Percentiles rank a stretch among this genome's conserved stretches.
Evolutionary conservation across 345 rosid genomes (phyloP).

Genomic region (Eucalyptus melliodora): DNA sequence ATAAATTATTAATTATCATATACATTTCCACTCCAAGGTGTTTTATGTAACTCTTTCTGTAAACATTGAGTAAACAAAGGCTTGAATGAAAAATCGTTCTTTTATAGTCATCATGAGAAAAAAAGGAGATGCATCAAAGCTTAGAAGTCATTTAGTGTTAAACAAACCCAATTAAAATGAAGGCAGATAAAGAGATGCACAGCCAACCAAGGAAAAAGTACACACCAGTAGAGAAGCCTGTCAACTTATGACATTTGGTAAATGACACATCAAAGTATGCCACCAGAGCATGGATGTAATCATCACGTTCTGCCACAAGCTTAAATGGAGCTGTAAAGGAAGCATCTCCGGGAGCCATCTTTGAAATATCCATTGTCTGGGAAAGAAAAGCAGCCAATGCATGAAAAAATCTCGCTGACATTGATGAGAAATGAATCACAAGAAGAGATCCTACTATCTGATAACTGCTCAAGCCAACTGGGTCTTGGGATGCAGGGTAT

Average conservation of each 20-base stretch:
- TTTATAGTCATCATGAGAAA: neutral
- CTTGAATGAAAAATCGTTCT: neutral
- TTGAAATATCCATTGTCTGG: conserved; percentile 97
- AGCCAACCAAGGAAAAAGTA: neutral
- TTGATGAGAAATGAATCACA: neutral
- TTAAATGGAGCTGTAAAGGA: conserved; percentile 91
- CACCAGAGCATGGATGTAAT: conserved; percentile 93
- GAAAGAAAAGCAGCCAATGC: neutral
- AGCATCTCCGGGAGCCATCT: conserved; percentile 92
- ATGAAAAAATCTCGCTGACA: neutral
- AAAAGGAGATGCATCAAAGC: neutral
- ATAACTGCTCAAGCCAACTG: neutral
- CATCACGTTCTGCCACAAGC: conserved; percentile 92
- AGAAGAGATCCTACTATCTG: neutral
- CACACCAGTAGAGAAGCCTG: conserved; percentile 94
- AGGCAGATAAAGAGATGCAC: neutral
- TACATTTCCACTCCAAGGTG: neutral
- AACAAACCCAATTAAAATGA: neutral
- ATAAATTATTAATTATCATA: neutral
- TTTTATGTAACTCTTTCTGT: neutral
- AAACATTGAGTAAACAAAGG: neutral
- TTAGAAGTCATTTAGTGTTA: neutral
- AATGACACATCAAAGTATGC: conserved; percentile 99
- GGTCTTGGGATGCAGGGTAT: neutral
- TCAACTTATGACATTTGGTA: conserved; percentile 85